Base-by-base conservation (phyloP, 2,329 filamentous ascomycete genomes). In the Paecilomyces variotii region DNA sequence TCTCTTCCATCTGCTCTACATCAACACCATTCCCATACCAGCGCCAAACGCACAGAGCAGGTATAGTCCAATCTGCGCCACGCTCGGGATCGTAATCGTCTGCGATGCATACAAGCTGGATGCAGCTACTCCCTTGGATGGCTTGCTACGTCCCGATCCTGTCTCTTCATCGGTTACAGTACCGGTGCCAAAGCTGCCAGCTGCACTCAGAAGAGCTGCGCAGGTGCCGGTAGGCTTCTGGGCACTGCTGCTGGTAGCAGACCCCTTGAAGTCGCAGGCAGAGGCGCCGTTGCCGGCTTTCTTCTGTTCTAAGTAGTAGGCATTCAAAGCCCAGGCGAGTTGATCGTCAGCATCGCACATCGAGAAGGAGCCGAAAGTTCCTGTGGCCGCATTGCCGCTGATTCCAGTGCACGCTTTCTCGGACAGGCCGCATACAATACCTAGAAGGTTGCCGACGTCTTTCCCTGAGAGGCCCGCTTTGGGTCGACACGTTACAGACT, bases 401-500 rank as follows among this genome's bases (percentile, higher is more conserved):
- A 80, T 69, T 19, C 77, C 78, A 12, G 59, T 61, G 64, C 78
- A 79, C 55, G 71, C 67, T 27, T 67, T 70, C 56, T 70, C 61
- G 25, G 57, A 62, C 12, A 70, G 64, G 58, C 76, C 76, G 60
- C 76, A 79, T 54, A 54, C 53, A 27, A 54, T 19, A 30, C 53
- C 28, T 5, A 54, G n/a, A 35, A 57, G 51, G 12, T 54, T 32
- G 53, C 82, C 83, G 67, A 84, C 88, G 58, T 83, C 77, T 55
- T 85, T 79, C 52, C 77, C 70, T 62, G 81, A 75, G 32, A 90
- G 77, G 65, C 75, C 73, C 53, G 78, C 72, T 28, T 82, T 78
- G 59, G 90, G 84, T 19, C 83, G 82, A 78, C 94, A 97, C 57
- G 78, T 77, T 58, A 94, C 78, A 52, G 84, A 84, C 61, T 83